Percentiles rank a stretch among this genome's conserved stretches.
Conservation (phyloP, 2,329 filamentous ascomycete species). For the Septoria petroselini region DNA sequence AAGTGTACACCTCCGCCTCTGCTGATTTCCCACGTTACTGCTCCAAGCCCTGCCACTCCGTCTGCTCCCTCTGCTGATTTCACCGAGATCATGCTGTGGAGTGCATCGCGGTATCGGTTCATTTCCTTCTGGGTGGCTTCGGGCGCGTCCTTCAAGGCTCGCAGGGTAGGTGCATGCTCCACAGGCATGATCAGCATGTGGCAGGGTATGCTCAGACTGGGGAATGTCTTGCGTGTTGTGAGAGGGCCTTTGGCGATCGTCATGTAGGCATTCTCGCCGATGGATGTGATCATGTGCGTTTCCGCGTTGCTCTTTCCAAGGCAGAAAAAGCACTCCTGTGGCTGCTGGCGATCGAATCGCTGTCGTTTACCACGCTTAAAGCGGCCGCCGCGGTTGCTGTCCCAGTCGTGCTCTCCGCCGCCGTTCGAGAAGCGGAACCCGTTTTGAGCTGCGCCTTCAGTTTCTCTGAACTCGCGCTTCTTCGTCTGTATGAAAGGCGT, state of each 20-base stretch:
- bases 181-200: conserved; percentile 92
- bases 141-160: conserved; percentile 60
- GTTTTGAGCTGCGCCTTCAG: conserved; percentile 35
- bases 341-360: conserved; percentile 32
- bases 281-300: conserved; percentile 83
- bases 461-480: conserved; percentile 49
- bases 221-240: conserved; percentile 67
- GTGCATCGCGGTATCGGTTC: conserved; percentile 69
- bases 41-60: conserved; percentile 62
- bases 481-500: conserved; percentile 65
- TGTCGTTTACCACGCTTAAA: conserved; percentile 6
- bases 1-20: conserved; percentile 76
- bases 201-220: conserved; percentile 69
- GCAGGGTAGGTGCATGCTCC: conserved; percentile 72
- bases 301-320: conserved; percentile 80
- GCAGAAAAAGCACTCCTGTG: conserved; percentile 88
- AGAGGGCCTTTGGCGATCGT: conserved; percentile 91
- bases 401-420: conserved; percentile 37
- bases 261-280: conserved; percentile 82
- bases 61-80: conserved; percentile 37
- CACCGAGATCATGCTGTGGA: conserved; percentile 70
- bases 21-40: conserved; percentile 90
- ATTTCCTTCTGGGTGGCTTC: conserved; percentile 72
- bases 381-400: conserved; percentile 22
- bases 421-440: conserved; percentile 53